Evolutionary conservation across 1,284 basidiomycete species (phyloP).

Genomic region (Fomitopsis schrenkii): DNA sequence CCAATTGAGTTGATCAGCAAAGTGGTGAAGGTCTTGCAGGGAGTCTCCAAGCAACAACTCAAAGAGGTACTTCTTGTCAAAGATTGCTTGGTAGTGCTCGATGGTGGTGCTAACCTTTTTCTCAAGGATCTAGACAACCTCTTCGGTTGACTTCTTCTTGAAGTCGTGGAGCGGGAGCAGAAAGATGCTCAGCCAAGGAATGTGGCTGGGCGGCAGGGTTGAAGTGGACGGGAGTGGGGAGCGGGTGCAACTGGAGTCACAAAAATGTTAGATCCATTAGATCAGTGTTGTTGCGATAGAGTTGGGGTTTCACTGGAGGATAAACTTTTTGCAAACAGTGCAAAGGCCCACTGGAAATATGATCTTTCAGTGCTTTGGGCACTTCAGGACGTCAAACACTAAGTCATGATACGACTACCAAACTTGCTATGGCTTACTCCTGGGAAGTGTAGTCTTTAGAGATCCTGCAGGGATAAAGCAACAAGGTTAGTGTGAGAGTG

Average conservation of each 20-base stretch:
- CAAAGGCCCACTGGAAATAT: too few relatives aligned
- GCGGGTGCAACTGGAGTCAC: neutral
- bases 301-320: neutral
- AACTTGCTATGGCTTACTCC: too few relatives aligned
- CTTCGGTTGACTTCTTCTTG: neutral
- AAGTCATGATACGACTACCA: too few relatives aligned
- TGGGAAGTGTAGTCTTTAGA: too few relatives aligned
- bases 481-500: too few relatives aligned
- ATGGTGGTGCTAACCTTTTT: neutral
- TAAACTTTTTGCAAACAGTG: neutral
- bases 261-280: neutral
- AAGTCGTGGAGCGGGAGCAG: neutral
- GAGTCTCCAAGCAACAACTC: neutral
- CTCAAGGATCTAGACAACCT: neutral
- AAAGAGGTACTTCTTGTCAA: neutral
- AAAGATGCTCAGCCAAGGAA: neutral
- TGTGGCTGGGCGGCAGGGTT: neutral
- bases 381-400: too few relatives aligned
- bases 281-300: neutral
- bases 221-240: neutral
- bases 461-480: too few relatives aligned
- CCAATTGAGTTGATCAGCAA: neutral
- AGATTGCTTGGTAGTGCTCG: neutral
- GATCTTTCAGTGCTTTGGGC: too few relatives aligned
- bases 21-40: neutral